Base-by-base conservation (phyloP, 495 filamentous ascomycete species). In the Podospora conica region DNA sequence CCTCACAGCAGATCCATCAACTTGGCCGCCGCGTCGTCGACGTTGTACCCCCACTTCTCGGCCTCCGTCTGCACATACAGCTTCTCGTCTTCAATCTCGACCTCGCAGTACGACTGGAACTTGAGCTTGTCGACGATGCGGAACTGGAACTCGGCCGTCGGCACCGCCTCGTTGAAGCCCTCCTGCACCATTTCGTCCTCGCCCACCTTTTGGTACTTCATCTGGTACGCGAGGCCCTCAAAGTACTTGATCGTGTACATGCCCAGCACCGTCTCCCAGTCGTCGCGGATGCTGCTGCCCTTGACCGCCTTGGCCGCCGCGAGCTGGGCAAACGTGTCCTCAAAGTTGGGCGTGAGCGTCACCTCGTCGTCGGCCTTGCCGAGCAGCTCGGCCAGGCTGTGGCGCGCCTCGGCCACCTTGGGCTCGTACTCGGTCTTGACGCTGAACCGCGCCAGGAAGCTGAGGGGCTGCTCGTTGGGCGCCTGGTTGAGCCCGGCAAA, bases 241-340 rank as follows among this genome's bases (percentile, higher is more conserved):
- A 76, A 82, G 69, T 83, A 83, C 20, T 66, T 65, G n/a, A 55
- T 8, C 9, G 71, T 70, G 63, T 75, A 80, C 33, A 24, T 57
- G 22, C 78, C 80, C 12, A 84, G 67, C 48, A 70, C 69, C 3
- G 48, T 48, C 62, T 84, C 72, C 79, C 78, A 84, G 71, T 81
- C 80, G 2, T 79, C 77, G 9, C 73, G 61, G 3, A 80, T 54
- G 0, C 59, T 60, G 58, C 55, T 70, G 33, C 64, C 59, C 61
- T 74, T 69, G 27, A 18, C 57, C 53, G 70, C 70, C 60, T 60
- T 67, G 5, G 66, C 67, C n/a, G 67, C 69, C 54, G 64, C 66
- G 27, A 88, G 75, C 78, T 78, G 79, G 70, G 79, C 76, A 70
- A 83, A 81, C 53, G 74, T 72, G 28, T 72, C 71, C 64, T 86